Evolutionary conservation across 331 rosid species (phyloP), one percentile per base, ranked within the genome.

Genomic region (Dryas integrifolia): DNA sequence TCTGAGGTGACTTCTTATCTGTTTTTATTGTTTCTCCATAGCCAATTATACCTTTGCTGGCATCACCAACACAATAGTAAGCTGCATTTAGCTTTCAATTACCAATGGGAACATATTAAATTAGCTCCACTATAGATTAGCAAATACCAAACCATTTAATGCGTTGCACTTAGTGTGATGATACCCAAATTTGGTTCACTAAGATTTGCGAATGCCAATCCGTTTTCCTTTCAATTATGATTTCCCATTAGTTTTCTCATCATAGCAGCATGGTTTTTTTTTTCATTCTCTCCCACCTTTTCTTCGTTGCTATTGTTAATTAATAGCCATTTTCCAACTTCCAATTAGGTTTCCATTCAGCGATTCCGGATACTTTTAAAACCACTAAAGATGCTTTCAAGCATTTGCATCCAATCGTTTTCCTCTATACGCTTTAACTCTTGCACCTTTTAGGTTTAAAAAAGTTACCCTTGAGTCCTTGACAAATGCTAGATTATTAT

Each of bases 301-400:
- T 43, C 35, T 14, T 43, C 26, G 21, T 59, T 59, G 43, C 5
- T 35, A 9, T 53, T 53, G 3, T 53, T 53, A 9, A 7, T 5
- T 10, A 44, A 9, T 3, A 5, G 47, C 35, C 35, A 26, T 26
- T 1, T 26, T 26, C 35, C 35, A 26, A 26, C 35, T 44, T 9
- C 8, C 7, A 44, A 44, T 39, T 48, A 52, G 7, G 10, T 69
- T 14, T 48, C 48, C 40, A 47, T 52, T 3, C 6, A 44, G 5
- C 6, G 21, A 16, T 8, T 56, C 53, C 35, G 44, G 13, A 8
- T n/a, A 35, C 16, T 58, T 58, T 41, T 9, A 58, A 58, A 24
- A 45, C 18, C 49, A 56, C 21, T 18, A 71, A 72, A 61, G 21
- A 61, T 64, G 50, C 21, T 30, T 46, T 47, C 60, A 58, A 30